Conservation (phyloP, 495 filamentous ascomycete genomes). For the Aspergillus funiculosus region DNA sequence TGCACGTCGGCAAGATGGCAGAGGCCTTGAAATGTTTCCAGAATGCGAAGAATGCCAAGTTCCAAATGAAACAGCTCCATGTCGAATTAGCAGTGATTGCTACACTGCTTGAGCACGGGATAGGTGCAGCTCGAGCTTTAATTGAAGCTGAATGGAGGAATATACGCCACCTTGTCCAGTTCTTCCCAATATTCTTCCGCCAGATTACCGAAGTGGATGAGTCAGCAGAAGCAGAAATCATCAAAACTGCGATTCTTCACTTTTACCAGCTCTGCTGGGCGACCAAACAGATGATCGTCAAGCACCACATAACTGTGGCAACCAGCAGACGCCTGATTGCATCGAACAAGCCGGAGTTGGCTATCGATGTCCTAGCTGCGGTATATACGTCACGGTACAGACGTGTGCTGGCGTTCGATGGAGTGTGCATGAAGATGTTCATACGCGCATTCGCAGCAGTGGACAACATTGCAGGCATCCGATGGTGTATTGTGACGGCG, state of each 20-base stretch:
- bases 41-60: conserved; percentile 24
- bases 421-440: conserved; percentile 39
- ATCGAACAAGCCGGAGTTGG: conserved; percentile 20
- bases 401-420: conserved; percentile 29
- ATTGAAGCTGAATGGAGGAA: conserved; percentile 30
- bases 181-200: conserved; percentile 37
- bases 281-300: conserved; percentile 25
- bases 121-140: conserved; percentile 26
- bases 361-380: conserved; percentile 31
- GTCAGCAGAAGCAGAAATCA: conserved; percentile 17
- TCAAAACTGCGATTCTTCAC: conserved; percentile 36
- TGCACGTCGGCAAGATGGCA: conserved; percentile 32
- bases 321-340: conserved; percentile 29
- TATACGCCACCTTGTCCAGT: conserved; percentile 18
- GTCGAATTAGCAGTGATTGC: conserved; percentile 36
- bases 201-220: conserved; percentile 28
- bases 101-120: conserved; percentile 30
- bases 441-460: conserved; percentile 31
- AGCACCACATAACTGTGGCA: conserved; percentile 31
- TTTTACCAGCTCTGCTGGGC: conserved; percentile 38
- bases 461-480: conserved; percentile 32
- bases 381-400: conserved; percentile 39
- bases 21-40: conserved; percentile 28
- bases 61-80: conserved; percentile 29
- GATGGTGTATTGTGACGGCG: conserved; percentile 40